These are phyloP conservation scores for Syzygium aqueum DNA, from an alignment of 345 rosid species.

Conservation along the genomic window DNA sequence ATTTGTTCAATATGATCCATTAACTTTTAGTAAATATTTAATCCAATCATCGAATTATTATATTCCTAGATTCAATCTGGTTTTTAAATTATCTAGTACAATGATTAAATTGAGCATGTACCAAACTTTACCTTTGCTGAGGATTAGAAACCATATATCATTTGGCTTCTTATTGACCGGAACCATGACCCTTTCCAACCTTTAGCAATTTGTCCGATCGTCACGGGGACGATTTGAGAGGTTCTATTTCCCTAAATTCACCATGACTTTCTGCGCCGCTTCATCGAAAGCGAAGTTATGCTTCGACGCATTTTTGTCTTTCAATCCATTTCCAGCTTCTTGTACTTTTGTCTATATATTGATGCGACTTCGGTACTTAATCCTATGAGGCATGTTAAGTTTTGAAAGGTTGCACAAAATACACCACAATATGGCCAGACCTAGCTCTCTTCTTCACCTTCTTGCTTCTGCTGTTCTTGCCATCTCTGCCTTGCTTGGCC, in stretches of 20 bases:
- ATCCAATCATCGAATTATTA: too few relatives aligned
- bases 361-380: neutral
- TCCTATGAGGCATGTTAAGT: neutral
- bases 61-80: too few relatives aligned
- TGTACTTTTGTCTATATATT: neutral
- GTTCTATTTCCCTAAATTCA: neutral
- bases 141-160: neutral
- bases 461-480: neutral
- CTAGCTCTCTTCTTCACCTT: neutral
- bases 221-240: neutral
- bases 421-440: neutral
- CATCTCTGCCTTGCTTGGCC: conserved; percentile 8
- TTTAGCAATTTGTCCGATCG: neutral
- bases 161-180: neutral
- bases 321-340: neutral
- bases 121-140: neutral
- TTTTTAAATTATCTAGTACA: too few relatives aligned
- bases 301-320: neutral
- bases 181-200: neutral
- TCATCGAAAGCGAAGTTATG: neutral
- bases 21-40: neutral
- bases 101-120: too few relatives aligned
- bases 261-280: neutral
- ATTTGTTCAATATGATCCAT: too few relatives aligned
- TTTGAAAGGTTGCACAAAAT: neutral